A percentile compares a stretch with the other conserved stretches of the same genome.
Evolutionary conservation across 768 basidiomycete species (phyloP).

Genomic region (Nidularia sp.): DNA sequence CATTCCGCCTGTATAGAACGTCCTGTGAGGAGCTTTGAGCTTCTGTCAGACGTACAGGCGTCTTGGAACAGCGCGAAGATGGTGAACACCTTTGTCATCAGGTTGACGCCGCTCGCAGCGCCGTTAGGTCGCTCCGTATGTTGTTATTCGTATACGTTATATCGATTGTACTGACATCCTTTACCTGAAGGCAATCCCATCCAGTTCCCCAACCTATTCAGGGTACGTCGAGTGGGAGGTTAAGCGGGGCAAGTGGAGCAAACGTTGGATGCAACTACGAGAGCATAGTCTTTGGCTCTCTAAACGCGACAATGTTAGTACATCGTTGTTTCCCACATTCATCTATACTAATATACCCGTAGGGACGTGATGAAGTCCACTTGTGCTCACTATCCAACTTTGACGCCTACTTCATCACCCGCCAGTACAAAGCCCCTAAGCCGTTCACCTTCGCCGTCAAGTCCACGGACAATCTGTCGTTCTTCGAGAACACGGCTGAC

Average conservation of each 20-base stretch:
- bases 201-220: slow-evolving; percentile 40
- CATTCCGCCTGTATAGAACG: slow-evolving; percentile 55
- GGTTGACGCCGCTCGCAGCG: slow-evolving; percentile 61
- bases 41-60: slow-evolving; percentile 70
- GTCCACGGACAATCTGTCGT: slow-evolving; percentile 79
- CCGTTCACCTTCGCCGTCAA: slow-evolving; percentile 83
- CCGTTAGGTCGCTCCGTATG: slow-evolving; percentile 58
- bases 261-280: slow-evolving; percentile 83
- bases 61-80: slow-evolving; percentile 87
- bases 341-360: slow-evolving; percentile 8
- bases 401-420: slow-evolving; percentile 80
- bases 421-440: slow-evolving; percentile 78
- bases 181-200: slow-evolving; percentile 29
- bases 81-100: slow-evolving; percentile 78
- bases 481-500: slow-evolving; percentile 86
- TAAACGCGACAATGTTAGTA: slow-evolving; percentile 81
- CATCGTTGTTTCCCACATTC: not conserved
- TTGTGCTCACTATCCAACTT: slow-evolving; percentile 87
- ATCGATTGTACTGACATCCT: slow-evolving; percentile 6
- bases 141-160: slow-evolving; percentile 6
- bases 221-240: slow-evolving; percentile 85
- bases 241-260: slow-evolving; percentile 94
- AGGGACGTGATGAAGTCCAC: slow-evolving; percentile 83
- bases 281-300: slow-evolving; percentile 85
- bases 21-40: slow-evolving; percentile 83